Conservation (phyloP, 2,329 filamentous ascomycete species). For the Exophiala mesophila region DNA sequence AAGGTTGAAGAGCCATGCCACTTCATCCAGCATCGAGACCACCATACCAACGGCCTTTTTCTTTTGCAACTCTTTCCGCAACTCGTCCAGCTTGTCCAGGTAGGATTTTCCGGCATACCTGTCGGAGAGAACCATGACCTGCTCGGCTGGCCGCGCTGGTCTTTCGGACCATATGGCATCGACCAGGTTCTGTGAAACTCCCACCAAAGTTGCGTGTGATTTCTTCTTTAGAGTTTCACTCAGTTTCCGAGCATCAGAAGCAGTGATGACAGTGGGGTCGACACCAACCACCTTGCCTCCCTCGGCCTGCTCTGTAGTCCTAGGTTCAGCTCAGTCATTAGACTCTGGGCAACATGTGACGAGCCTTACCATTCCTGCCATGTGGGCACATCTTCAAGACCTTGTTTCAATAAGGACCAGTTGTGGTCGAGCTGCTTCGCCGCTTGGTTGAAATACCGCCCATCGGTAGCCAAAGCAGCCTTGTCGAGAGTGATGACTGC, state of each 20-base stretch:
- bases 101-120: conserved; percentile 79
- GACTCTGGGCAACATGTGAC: not conserved
- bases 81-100: conserved; percentile 73
- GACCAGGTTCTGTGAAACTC: conserved; percentile 77
- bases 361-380: conserved; percentile 84
- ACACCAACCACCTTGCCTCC: conserved; percentile 85
- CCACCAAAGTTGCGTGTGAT: conserved; percentile 70
- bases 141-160: conserved; percentile 69
- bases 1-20: conserved; percentile 98
- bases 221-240: conserved; percentile 81
- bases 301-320: conserved; percentile 73
- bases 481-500: conserved; percentile 82
- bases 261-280: conserved; percentile 81
- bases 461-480: conserved; percentile 88
- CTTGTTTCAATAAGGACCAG: conserved; percentile 89
- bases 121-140: conserved; percentile 64
- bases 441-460: conserved; percentile 97
- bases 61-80: conserved; percentile 88
- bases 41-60: conserved; percentile 84
- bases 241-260: conserved; percentile 68
- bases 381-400: conserved; percentile 86
- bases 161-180: conserved; percentile 80
- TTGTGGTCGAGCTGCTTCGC: conserved; percentile 83
- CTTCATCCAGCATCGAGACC: conserved; percentile 78
- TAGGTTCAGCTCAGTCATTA: conserved; percentile 28